Evolutionary conservation across 164 flowering plant genomes (phyloP), one percentile per base, ranked within the genome.

Genomic region (Akebia trifoliata): DNA sequence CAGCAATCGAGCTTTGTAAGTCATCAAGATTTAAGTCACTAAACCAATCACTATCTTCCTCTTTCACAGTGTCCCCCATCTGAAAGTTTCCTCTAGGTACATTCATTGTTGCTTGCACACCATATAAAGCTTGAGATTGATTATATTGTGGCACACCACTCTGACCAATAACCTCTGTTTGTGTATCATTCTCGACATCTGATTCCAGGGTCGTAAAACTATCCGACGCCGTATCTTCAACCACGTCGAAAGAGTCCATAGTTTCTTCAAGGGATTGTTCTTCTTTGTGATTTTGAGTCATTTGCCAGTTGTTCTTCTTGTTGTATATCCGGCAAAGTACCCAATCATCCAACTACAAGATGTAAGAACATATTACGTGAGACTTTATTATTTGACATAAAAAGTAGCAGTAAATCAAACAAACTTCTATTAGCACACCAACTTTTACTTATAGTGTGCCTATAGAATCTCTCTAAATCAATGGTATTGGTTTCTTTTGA

Each of bases 241-340:
- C 42, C 17, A 12, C 15, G 25, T 31, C 44, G 10, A 8, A 42
- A 1, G 60, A 42, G 30, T 56, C 50, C 17, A 43, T 30, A 17
- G 60, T 43, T 28, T 39, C 34, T 39, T 36, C 57, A 54, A 17
- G 7, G 11, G 53, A 15, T 42, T 50, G 15, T 12, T 43, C 17
- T 37, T 64, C 37, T 51, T 39, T 56, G 5, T 6, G 25, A 18
- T 32, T 34, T 24, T 14, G 61, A 34, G 9, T 34, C 2, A 21
- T 47, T 1, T 46, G 43, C 28, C 68, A 52, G 30, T 50, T 58
- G 46, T 44, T 58, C 46, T 58, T 65, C 63, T 52, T 65, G 36
- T 47, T 32, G 52, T 56, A 65, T 1, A 65, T 44, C 1, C 68
- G 63, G 35, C 63, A 65, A 5, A 65, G 68, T n/a, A 65, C 68